Evolutionary conservation across 2,329 filamentous ascomycete species (phyloP), one percentile per base, ranked within the genome.

Genomic region (Cladosporium sp.): DNA sequence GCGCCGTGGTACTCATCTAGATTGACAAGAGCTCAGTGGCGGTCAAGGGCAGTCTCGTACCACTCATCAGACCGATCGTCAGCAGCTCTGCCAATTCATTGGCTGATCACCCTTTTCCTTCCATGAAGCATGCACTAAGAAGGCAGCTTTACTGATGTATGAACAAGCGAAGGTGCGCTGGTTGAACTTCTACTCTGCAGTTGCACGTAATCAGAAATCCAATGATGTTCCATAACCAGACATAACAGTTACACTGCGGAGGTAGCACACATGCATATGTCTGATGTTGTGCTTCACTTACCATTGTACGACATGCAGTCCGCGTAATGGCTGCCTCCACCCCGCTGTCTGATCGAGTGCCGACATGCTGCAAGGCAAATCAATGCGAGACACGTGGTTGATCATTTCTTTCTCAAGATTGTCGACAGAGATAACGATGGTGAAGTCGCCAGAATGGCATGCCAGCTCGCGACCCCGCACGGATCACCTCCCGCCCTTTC

Each of bases 1-100:
- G 51, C 31, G 55, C 55, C 28, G 52, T 59, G 31, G 19, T 59
- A 38, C 46, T 60, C 42, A 48, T 59, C 54, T 60, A 57, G 38
- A 52, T 22, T 32, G 14, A 16, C 1, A 9, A 7, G 13, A 37
- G 48, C 22, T 28, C 22, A 28, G 22, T 7, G 22, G 22, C 22
- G 22, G 22, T 28, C 22, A 28, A 28, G 22, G 7, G 22, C 22
- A 7, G 22, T 28, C 22, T 28, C 7, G 22, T 7, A 28, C 22
- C 22, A 28, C 22, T 28, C 22, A 28, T 28, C 22, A 28, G 22
- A 28, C 22, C 22, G 22, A 28, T 45, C 43, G 28, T 13, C 35
- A 13, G 31, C 35, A 46, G 37, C 44, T 14, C 31, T 42, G 31
- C 14, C 31, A 19, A 14, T 42, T 16, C 28, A 43, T 53, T 31